Evolutionary conservation across 768 basidiomycete species (phyloP), one percentile per base, ranked within the genome.

Genomic region (Bullera alba): DNA sequence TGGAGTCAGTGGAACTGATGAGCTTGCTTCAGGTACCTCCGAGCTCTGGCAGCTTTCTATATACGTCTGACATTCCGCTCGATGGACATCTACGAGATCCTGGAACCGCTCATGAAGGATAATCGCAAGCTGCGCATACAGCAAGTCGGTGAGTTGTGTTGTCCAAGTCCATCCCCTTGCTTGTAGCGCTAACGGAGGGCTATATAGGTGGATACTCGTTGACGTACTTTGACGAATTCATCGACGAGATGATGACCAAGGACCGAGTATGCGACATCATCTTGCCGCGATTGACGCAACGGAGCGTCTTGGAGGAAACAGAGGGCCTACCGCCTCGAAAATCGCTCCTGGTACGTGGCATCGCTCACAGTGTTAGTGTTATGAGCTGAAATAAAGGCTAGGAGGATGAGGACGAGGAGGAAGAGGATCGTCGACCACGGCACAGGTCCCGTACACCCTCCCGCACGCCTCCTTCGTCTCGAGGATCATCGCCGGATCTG

Each of bases 221-320:
- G 49, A 84, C 86, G 4, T 85, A 82, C 58, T 88, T 97, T 62
- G 95, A 97, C 71, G 88, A 95, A 71, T 97, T 88, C 68, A 79
- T 90, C 35, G 83, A 96, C 71, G 76, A 80, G 37, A 77, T 97
- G 8, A 75, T 97, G 27, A 81, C 79, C 4, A 85, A 93, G 67
- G 95, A 97, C 54, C 80, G 91, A 51, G 92, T 90, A 4, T 97
- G 93, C 73, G 95, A 97, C 74, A 87, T 89, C 63, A 96, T 97
- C 62, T 75, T 99, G 38, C 95, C 95, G 15, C 83, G 95, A 42
- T 73, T 96, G 54, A 80, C 82, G 7, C 90, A 86, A 75, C 80
- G 95, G 19, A 79, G 82, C 46, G 82, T 87, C 2, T 75, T 97
- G 22, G 95, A 97, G 75, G 93, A 99, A 68, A 87, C 83, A 17